phyloP scores from a whole-genome alignment of 163 green algal species.

The Chlorella variabilis region DNA sequence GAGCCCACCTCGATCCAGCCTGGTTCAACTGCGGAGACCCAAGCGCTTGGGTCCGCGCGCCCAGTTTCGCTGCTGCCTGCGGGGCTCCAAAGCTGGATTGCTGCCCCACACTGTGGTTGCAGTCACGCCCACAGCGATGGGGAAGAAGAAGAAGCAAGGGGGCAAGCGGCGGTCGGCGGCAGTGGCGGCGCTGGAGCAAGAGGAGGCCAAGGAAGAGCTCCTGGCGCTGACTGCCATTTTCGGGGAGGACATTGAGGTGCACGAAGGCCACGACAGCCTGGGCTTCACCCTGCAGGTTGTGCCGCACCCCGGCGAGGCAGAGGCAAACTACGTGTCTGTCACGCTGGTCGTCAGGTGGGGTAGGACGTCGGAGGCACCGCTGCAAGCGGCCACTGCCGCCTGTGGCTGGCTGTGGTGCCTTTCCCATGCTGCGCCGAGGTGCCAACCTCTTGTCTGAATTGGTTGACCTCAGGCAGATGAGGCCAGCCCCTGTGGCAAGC shows the following conservation, averaged over 20 bases:
- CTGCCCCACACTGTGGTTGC: too few species aligned
- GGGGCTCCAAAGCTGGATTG: too few species aligned
- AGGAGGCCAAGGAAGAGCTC: slow-evolving; percentile 65
- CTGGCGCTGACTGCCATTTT: slow-evolving; percentile 78
- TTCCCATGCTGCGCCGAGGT: too few species aligned
- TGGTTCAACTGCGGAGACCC: too few species aligned
- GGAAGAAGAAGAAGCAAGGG: slow-evolving; percentile 58
- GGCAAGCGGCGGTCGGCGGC: slow-evolving; percentile 41
- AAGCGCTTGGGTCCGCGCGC: too few species aligned
- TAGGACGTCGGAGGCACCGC: not conserved
- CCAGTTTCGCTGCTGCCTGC: too few species aligned
- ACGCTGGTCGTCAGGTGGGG: slow-evolving; percentile 58
- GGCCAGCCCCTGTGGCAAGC: too few species aligned
- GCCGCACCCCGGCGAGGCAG: slow-evolving; percentile 61
- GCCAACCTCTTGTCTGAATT: too few species aligned
- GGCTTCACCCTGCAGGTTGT: slow-evolving; percentile 74
- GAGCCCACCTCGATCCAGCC: too few species aligned
- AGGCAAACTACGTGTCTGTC: slow-evolving; percentile 63
- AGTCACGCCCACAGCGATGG: slow-evolving; percentile 30
- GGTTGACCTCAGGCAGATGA: too few species aligned
- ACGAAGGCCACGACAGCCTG: slow-evolving; percentile 42
- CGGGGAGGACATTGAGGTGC: slow-evolving; percentile 51
- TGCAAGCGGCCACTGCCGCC: not conserved
- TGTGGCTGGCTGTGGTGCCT: too few species aligned
- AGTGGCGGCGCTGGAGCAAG: not conserved